Base-by-base conservation (phyloP, 2,329 filamentous ascomycete genomes). In the Dactylellina leptospora region DNA sequence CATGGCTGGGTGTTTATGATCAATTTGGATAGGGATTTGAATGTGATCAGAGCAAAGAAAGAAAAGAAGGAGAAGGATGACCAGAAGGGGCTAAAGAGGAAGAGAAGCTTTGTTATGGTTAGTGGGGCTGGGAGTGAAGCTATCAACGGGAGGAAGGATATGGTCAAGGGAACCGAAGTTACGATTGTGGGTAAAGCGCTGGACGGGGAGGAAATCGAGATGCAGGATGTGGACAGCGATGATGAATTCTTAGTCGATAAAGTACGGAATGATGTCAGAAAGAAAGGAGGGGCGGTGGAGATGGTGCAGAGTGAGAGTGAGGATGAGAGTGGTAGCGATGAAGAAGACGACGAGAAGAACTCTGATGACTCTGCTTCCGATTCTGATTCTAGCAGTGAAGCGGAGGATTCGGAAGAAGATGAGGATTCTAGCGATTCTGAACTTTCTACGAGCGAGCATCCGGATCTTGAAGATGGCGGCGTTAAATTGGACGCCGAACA, bases 1-100 rank as follows among this genome's bases (percentile, higher is more conserved):
- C 97, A 92, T 85, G 80, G 99, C 22, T 92, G 91, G 81, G 97
- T 97, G 93, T 86, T 99, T 71, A 92, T 97, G 79, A 82, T 96
- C 27, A 85, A 86, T 18, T 85, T 77, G 33, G 77, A 74, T 30
- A 66, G 45, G 18, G 50, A 55, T 22, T 18, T 61, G 20, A 70
- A 38, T 4, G 23, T 56, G 44, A 6, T 55, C 5, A 30, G 51
- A 16, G n/a, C 25, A 18, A 72, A 74, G 48, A 60, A 62, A 30
- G 27, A 44, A 30, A 48, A 50, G 6, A n/a, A 51, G 28, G 58
- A 30, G 10, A 33, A 27, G 16, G 22, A 33, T 0, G 66, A 53
- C 8, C 11, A 25, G 11, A 68, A 73, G 5, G 53, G 62, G 1
- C 3, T 59, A 9, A 75, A 74, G 23, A 77, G 76, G 40, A 76